Percentiles rank a stretch among this genome's conserved stretches.
phyloP scores from a whole-genome alignment of 1,284 basidiomycete species.

The Papiliotrema laurentii region DNA sequence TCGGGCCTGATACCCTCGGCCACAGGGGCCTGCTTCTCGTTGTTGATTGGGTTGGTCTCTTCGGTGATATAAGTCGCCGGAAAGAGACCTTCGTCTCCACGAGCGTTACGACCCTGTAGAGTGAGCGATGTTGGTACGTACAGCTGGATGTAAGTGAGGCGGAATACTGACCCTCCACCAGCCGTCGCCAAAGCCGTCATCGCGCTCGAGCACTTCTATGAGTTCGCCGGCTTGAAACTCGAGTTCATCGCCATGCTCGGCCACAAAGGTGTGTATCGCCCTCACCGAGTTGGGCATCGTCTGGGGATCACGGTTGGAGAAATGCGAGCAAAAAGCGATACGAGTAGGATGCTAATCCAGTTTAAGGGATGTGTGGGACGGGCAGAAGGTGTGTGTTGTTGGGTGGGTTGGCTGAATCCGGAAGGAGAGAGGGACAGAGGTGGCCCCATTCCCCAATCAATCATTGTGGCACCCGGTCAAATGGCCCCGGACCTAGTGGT shows the following conservation, averaged over 20 bases:
- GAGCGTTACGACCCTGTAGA: slow-evolving; percentile 72
- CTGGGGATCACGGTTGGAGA: no score
- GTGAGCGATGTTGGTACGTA: slow-evolving; percentile 2
- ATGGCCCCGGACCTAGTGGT: no score
- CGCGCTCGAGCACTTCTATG: slow-evolving; percentile 86
- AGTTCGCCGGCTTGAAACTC: slow-evolving; percentile 78
- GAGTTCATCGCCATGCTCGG: slow-evolving; percentile 93
- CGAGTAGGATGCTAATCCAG: no score
- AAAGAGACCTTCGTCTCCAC: slow-evolving; percentile 82
- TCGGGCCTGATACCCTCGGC: background rate
- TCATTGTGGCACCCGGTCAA: no score
- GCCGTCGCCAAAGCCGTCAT: slow-evolving; percentile 92
- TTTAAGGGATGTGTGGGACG: no score
- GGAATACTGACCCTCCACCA: slow-evolving; percentile 98
- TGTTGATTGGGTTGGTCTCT: background rate
- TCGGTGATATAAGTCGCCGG: slow-evolving; percentile 83
- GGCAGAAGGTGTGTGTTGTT: no score
- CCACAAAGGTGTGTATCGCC: slow-evolving; percentile 58
- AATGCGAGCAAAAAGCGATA: no score
- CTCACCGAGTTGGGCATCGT: slow-evolving; percentile 34
- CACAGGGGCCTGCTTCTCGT: background rate
- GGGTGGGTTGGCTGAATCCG: no score
- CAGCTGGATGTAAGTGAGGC: background rate
- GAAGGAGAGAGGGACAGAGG: no score
- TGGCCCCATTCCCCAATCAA: no score